Evolutionary conservation across 805 yeast genomes (phyloP).

Genomic region (Metschnikowia corniflorae): DNA sequence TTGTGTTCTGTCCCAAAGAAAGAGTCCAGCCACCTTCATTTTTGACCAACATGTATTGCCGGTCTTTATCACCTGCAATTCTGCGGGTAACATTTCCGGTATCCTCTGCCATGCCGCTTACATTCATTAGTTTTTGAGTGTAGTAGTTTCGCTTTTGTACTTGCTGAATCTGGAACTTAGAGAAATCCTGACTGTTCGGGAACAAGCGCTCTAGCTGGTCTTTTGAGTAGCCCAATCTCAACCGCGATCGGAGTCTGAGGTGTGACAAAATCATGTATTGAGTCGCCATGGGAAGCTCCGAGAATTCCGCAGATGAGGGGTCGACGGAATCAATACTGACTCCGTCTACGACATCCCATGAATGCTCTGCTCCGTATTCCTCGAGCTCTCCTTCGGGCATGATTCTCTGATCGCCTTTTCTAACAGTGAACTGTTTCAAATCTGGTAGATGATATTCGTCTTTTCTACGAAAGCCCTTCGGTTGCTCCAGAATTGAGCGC

Average conservation of each 20-base stretch:
- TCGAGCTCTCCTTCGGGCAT: slow-evolving; percentile 70
- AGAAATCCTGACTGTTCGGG: slow-evolving; percentile 84
- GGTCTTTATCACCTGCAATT: slow-evolving; percentile 79
- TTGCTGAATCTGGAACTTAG: slow-evolving; percentile 88
- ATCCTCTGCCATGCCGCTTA: slow-evolving; percentile 71
- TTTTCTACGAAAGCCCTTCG: slow-evolving; percentile 42
- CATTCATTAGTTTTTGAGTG: slow-evolving; percentile 82
- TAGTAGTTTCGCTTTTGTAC: slow-evolving; percentile 87
- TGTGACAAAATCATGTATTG: slow-evolving; percentile 87
- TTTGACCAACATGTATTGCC: slow-evolving; percentile 68
- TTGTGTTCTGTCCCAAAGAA: slow-evolving; percentile 44
- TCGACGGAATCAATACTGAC: slow-evolving; percentile 71
- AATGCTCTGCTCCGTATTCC: slow-evolving; percentile 41
- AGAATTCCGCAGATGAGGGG: slow-evolving; percentile 77
- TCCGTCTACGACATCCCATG: slow-evolving; percentile 56
- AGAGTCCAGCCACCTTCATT: slow-evolving; percentile 84
- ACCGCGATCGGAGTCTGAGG: slow-evolving; percentile 75
- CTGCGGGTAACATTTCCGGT: slow-evolving; percentile 47
- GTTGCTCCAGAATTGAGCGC: neutral
- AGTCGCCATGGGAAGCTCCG: slow-evolving; percentile 71
- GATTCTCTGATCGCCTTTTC: slow-evolving; percentile 64
- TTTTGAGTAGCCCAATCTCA: slow-evolving; percentile 92
- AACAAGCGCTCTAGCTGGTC: slow-evolving; percentile 81
- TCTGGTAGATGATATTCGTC: slow-evolving; percentile 89
- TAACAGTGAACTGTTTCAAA: slow-evolving; percentile 51